Evolutionary conservation across 1,284 basidiomycete genomes (phyloP).

Genomic region (Trichosporon asahii): DNA sequence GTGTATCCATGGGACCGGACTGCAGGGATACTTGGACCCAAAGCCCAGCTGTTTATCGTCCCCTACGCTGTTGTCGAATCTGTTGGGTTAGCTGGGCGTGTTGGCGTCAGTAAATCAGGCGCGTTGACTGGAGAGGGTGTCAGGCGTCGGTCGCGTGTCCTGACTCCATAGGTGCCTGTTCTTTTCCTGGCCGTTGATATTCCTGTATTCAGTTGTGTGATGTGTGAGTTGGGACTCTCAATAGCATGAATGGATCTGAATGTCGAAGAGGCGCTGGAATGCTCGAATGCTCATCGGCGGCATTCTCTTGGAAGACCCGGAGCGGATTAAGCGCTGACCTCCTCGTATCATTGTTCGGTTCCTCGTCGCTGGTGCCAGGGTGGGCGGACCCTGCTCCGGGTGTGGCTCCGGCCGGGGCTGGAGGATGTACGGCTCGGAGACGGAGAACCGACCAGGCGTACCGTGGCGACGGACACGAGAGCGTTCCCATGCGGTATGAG

Average conservation of each 20-base stretch:
- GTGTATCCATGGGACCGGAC: not conserved
- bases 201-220: not conserved
- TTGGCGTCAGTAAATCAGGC: not conserved
- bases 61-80: too few relatives aligned
- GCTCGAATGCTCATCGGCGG: not conserved
- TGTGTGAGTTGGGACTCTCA: not conserved
- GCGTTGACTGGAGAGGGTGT: not conserved
- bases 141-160: not conserved
- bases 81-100: not conserved
- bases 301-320: not conserved
- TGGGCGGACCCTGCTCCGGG: not conserved
- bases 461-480: too few relatives aligned
- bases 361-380: not conserved
- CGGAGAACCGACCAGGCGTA: not conserved
- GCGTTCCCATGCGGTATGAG: too few relatives aligned
- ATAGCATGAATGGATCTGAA: not conserved
- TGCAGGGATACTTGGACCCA: too few relatives aligned
- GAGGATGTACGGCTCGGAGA: too few relatives aligned
- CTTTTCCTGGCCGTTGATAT: not conserved
- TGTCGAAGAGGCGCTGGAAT: not conserved
- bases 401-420: not conserved
- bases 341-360: not conserved
- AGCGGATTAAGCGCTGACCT: not conserved
- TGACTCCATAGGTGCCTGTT: not conserved
- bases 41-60: too few relatives aligned